Evolutionary conservation across 345 rosid species (phyloP).

Genomic region (Populus simonii): DNA sequence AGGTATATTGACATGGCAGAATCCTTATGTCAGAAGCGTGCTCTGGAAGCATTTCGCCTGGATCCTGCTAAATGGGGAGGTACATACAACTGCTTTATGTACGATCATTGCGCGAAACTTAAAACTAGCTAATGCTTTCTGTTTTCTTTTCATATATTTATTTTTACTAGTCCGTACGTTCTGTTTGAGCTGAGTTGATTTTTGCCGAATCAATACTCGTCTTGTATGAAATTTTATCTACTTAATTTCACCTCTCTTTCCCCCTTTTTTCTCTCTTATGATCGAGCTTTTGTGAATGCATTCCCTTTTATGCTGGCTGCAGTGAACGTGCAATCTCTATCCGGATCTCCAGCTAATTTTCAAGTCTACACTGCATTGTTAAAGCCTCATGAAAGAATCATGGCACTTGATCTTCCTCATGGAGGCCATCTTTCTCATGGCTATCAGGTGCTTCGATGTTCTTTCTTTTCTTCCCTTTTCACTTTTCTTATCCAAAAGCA

Average conservation of each 20-base stretch:
- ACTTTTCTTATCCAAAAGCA: neutral
- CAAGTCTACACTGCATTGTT: conserved; percentile 94
- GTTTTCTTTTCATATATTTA: too few relatives aligned
- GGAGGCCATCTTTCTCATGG: conserved; percentile 99
- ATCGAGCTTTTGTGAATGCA: conserved; percentile 11
- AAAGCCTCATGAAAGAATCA: conserved; percentile 95
- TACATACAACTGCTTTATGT: conserved; percentile 11
- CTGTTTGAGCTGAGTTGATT: too few relatives aligned
- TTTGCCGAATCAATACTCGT: neutral
- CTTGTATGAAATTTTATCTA: neutral
- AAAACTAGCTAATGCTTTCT: too few relatives aligned
- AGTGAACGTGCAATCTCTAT: conserved; percentile 96
- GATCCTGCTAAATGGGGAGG: conserved; percentile 99
- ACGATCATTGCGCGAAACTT: neutral
- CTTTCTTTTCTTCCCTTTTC: conserved; percentile 2
- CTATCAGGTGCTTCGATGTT: conserved; percentile 65
- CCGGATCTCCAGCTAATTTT: conserved; percentile 95
- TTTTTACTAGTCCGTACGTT: too few relatives aligned
- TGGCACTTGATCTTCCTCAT: conserved; percentile 99
- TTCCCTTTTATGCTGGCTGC: conserved; percentile 26
- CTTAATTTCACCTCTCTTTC: too few relatives aligned
- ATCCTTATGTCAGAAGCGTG: conserved; percentile 89
- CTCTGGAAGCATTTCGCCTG: conserved; percentile 87
- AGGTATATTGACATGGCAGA: conserved; percentile 99
- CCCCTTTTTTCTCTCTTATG: neutral